Base-by-base conservation (phyloP, 176 grass and related monocot genomes). In the Neostapfia colusana region DNA sequence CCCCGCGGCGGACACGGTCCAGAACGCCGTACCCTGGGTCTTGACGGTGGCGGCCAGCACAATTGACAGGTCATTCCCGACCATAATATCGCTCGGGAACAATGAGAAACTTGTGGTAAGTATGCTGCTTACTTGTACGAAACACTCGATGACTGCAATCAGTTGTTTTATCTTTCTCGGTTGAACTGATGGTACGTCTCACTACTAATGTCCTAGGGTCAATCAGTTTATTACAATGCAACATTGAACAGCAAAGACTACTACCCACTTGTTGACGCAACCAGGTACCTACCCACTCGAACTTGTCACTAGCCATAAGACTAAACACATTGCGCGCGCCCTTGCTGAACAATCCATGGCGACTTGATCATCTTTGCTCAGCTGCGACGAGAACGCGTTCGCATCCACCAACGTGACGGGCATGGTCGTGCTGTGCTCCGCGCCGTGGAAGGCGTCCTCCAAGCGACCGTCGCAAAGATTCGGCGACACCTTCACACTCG, bases 61-160 rank as follows among this genome's bases (percentile, higher is more conserved):
- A 0, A 84, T 95, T 0, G 86, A 95, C 55, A 69, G 89, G 5
- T 26, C 81, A 0, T 95, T 89, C 72, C 92, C 85, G 0, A 89
- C 88, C 0, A 0, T 64, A 20, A 62, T 89, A 0, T 72, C 61
- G 2, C 86, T 95, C 1, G 86, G 88, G 1, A 88, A 87, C 70
- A 72, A 78, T 0, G 67, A 79, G 24, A 86, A 28, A 3, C 17
- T 90, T 0, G 67, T 91, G 80, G 88, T 94, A 88, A 7, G 46
- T 34, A 67, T 51, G 3, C 43, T 0, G n/a, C n/a, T n/a, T 0
- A 4, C n/a, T 14, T 45, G 46, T 45, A 45, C 14, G 1, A 53
- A 53, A 20, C 7, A 53, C 18, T 53, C 49, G 6, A n/a, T n/a
- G 6, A n/a, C 1, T 21, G n/a, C 0, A 57, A 10, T 8, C 0